These are phyloP conservation scores for Nepenthes alata DNA, from an alignment of 179 eudicot species.

Conservation along the genomic window DNA sequence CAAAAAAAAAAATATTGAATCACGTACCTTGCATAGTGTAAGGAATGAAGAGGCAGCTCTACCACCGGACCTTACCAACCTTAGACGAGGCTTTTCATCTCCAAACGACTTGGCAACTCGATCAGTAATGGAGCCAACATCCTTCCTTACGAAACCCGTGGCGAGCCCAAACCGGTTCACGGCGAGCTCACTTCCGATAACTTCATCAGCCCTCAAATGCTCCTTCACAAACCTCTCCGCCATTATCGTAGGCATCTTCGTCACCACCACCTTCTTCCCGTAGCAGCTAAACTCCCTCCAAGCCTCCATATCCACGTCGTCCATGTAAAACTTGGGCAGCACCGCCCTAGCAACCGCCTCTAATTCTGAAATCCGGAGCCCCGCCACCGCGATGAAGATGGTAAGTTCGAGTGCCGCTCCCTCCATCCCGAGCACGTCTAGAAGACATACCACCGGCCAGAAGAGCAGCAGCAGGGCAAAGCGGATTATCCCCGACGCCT, in stretches of 20 bases:
- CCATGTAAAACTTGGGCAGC: slow-evolving; percentile 79
- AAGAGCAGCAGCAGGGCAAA: slow-evolving; percentile 43
- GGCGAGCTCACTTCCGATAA: slow-evolving; percentile 59
- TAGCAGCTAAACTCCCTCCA: slow-evolving; percentile 52
- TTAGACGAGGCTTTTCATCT: slow-evolving; percentile 48
- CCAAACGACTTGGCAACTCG: slow-evolving; percentile 33
- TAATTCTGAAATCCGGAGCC: slow-evolving; percentile 53
- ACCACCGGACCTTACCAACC: slow-evolving; percentile 28
- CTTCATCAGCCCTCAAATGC: slow-evolving; percentile 69
- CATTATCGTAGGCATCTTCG: slow-evolving; percentile 67
- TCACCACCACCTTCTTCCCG: slow-evolving; percentile 68
- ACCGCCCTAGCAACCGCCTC: slow-evolving; percentile 91
- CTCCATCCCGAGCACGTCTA: slow-evolving; percentile 24
- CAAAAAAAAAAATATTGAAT: background rate
- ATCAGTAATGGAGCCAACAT: slow-evolving; percentile 22
- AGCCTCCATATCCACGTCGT: slow-evolving; percentile 63
- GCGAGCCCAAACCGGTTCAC: slow-evolving; percentile 56
- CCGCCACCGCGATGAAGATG: slow-evolving; percentile 51
- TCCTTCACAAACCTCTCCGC: slow-evolving; percentile 80
- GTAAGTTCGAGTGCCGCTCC: slow-evolving; percentile 38
- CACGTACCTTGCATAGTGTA: slow-evolving; percentile 57
- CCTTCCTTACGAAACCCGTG: slow-evolving; percentile 45
- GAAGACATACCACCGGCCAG: slow-evolving; percentile 57
- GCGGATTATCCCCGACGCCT: slow-evolving; percentile 75
- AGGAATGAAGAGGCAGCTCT: slow-evolving; percentile 24